A percentile compares a stretch with the other conserved stretches of the same genome.
Evolutionary conservation across 164 flowering plant species (phyloP).

Genomic region (Akebia trifoliata): DNA sequence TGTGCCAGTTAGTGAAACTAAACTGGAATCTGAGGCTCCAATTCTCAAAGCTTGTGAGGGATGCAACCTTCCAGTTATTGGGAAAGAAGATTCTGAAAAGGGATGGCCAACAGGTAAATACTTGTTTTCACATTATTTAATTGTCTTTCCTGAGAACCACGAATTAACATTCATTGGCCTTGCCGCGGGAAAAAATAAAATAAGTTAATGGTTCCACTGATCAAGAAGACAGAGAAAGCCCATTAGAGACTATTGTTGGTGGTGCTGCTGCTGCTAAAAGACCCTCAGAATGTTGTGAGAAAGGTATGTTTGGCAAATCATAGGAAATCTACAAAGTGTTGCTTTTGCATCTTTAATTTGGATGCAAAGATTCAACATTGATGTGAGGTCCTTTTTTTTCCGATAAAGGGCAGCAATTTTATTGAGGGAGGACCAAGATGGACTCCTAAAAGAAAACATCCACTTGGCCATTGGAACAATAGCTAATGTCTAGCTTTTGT

Average conservation of each 20-base stretch:
- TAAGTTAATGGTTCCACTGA: constrained; percentile 13
- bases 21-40: constrained; percentile 23
- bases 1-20: constrained; percentile 34
- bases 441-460: no score
- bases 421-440: no score
- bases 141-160: background rate
- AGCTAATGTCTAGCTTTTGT: no score
- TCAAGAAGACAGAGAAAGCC: constrained; percentile 18
- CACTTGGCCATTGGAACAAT: no score
- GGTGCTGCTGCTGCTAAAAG: constrained; percentile 38
- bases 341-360: background rate
- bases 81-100: constrained; percentile 21
- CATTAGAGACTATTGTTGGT: constrained; percentile 19
- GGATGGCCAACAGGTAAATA: constrained; percentile 28
- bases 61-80: constrained; percentile 10
- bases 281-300: constrained; percentile 32
- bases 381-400: no score
- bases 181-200: constrained; percentile 29
- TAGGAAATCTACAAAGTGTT: background rate
- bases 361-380: background rate
- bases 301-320: constrained; percentile 29
- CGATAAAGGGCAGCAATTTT: no score
- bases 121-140: background rate
- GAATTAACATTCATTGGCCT: constrained; percentile 5
- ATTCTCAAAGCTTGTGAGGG: constrained; percentile 21